Evolutionary conservation across 2,329 filamentous ascomycete species (phyloP).

Genomic region (Aspergillus candidus): DNA sequence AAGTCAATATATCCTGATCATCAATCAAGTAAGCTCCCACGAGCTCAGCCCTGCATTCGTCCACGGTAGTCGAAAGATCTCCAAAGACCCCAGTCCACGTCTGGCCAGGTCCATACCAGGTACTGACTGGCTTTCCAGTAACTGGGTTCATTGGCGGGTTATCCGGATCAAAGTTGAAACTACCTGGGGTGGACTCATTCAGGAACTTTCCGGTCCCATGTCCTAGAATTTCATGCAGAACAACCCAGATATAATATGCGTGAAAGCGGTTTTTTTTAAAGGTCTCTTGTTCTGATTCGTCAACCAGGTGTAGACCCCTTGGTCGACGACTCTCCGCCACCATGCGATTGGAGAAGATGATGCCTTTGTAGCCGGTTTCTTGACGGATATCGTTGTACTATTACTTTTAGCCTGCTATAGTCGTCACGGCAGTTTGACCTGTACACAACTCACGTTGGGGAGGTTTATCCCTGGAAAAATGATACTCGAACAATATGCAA

Average conservation of each 20-base stretch:
- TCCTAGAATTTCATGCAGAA: slow-evolving; percentile 53
- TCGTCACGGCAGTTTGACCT: not conserved
- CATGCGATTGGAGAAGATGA: slow-evolving; percentile 55
- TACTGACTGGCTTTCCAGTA: slow-evolving; percentile 46
- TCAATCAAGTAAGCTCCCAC: slow-evolving; percentile 43
- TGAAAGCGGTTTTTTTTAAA: slow-evolving; percentile 11
- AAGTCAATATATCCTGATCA: slow-evolving; percentile 36
- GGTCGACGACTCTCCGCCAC: slow-evolving; percentile 10
- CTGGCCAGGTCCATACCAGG: slow-evolving; percentile 55
- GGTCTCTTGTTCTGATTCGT: slow-evolving; percentile 3
- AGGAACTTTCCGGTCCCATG: slow-evolving; percentile 61
- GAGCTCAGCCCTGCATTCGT: slow-evolving; percentile 48
- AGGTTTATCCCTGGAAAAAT: slow-evolving; percentile 42
- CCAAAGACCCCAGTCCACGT: slow-evolving; percentile 59
- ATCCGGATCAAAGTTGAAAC: slow-evolving; percentile 46
- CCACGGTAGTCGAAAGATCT: slow-evolving; percentile 53
- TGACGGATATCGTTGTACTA: slow-evolving; percentile 71
- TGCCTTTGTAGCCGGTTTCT: slow-evolving; percentile 83
- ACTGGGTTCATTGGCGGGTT: slow-evolving; percentile 54
- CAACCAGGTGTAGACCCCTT: slow-evolving; percentile 11
- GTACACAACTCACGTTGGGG: slow-evolving; percentile 42
- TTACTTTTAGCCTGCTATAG: not conserved
- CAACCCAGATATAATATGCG: slow-evolving; percentile 27
- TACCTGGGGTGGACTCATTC: slow-evolving; percentile 44
- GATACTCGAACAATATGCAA: slow-evolving; percentile 42